Conservation (phyloP, 163 green algal species). For the Picocystis sp. region DNA sequence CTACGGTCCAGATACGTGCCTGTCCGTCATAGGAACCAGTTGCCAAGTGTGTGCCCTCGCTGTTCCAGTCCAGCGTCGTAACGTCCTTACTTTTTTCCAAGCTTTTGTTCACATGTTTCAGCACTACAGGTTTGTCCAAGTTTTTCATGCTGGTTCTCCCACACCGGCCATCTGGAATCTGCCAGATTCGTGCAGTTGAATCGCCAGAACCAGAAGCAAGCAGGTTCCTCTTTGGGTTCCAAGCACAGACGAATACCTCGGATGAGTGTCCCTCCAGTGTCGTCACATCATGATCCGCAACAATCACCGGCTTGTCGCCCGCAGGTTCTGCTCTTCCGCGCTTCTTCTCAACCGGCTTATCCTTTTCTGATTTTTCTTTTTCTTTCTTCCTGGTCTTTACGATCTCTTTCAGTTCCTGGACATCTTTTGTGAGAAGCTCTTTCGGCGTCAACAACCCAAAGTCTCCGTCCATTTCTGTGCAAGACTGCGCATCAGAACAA, state of each 20-base stretch:
- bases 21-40: conserved; percentile 71
- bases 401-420: conserved; percentile 55
- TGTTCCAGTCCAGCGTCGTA: conserved; percentile 76
- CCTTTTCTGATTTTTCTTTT: conserved; percentile 8
- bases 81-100: conserved; percentile 48
- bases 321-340: conserved; percentile 14
- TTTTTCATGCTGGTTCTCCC: conserved; percentile 3
- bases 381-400: conserved; percentile 25
- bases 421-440: conserved; percentile 75
- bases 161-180: conserved; percentile 24
- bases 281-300: conserved; percentile 20
- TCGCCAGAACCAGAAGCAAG: conserved; percentile 61
- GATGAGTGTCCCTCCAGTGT: conserved; percentile 46
- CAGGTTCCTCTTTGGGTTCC: conserved; percentile 49
- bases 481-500: neutral
- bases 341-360: conserved; percentile 15
- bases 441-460: conserved; percentile 59
- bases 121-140: conserved; percentile 24
- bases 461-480: conserved; percentile 43
- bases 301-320: neutral
- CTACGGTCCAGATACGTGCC: conserved; percentile 45
- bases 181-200: conserved; percentile 68
- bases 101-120: conserved; percentile 28
- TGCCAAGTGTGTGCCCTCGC: conserved; percentile 56
- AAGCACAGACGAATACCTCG: conserved; percentile 67